A percentile compares a stretch with the other conserved stretches of the same genome.
Evolutionary conservation across 1,284 basidiomycete species (phyloP).

Genomic region (Ceratobasidium sp.): DNA sequence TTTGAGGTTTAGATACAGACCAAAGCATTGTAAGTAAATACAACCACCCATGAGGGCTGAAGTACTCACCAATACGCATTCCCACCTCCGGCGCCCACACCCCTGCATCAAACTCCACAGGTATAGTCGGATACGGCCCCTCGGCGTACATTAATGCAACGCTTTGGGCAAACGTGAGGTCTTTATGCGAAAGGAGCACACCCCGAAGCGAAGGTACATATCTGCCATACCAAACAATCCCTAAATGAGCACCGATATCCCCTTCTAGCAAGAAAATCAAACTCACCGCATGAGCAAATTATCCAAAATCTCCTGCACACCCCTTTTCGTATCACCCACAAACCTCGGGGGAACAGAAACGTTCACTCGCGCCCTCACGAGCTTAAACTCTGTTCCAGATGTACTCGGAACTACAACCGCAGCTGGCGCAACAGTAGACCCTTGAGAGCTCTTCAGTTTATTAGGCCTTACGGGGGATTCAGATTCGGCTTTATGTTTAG

Average conservation of each 20-base stretch:
- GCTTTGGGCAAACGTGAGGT: conserved; percentile 76
- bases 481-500: conserved; percentile 55
- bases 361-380: conserved; percentile 74
- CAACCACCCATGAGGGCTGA: neutral
- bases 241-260: neutral
- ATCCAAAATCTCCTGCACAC: conserved; percentile 90
- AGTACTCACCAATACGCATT: conserved; percentile 80
- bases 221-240: conserved; percentile 61
- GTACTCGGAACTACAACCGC: neutral
- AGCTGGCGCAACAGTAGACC: neutral
- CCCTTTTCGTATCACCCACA: conserved; percentile 74
- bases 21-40: neutral
- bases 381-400: conserved; percentile 72
- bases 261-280: neutral
- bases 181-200: conserved; percentile 89
- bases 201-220: conserved; percentile 90
- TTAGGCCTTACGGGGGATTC: conserved; percentile 53
- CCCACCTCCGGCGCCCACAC: conserved; percentile 93
- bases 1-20: no score
- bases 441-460: conserved; percentile 46
- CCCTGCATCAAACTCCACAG: conserved; percentile 84
- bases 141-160: conserved; percentile 84
- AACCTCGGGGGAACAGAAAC: conserved; percentile 89
- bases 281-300: conserved; percentile 93
- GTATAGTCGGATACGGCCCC: conserved; percentile 87